Base-by-base conservation (phyloP, 805 yeast species). In the Aciculoconidium aculeatum region DNA sequence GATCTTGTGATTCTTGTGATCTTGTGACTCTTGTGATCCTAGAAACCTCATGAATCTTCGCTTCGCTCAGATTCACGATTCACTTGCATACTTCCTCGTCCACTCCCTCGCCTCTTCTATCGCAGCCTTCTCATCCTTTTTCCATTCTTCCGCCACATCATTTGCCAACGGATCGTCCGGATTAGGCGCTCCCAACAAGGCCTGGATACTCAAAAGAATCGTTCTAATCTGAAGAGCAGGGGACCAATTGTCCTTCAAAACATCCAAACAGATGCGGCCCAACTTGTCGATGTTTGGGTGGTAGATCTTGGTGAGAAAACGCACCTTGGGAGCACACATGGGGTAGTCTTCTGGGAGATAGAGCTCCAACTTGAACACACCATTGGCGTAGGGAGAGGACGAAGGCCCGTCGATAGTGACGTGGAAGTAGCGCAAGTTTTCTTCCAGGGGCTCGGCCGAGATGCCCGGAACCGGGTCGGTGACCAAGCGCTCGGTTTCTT, bases 91-190 rank as follows among this genome's bases (percentile, higher is more conserved):
- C 54, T 61, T 62, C 39, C 54, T 57, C 0, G 90, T 81, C 90
- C 88, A 81, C 40, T 77, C 79, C 40, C 55, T 61, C 6, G 97
- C 98, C 13, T 81, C 87, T 9, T 61, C 71, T 31, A 87, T 78
- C 13, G 97, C 98, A 37, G 66, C 66, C 22, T 68, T 63, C 57
- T 87, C 94, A 47, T 92, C 75, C 40, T 76, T 80, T 51, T 90
- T 81, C 96, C 98, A 92, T 38, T 83, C 90, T 44, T 86, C 88
- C 2, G 98, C 98, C 22, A 92, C 98, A 42, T 92, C 97, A 49
- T 92, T 92, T 11, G 97, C 97, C 43, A 92, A 68, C 2, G 98
- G 98, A 58, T 92, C 98, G 53, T 92, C 95, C 3, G 98, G 98
- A 47, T 92, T 92, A 7, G 98, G 98, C 4, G 95, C 87, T 2